A percentile compares a stretch with the other conserved stretches of the same genome.
phyloP scores from a whole-genome alignment of 345 rosid genomes.

The Bretschneidera sinensis region DNA sequence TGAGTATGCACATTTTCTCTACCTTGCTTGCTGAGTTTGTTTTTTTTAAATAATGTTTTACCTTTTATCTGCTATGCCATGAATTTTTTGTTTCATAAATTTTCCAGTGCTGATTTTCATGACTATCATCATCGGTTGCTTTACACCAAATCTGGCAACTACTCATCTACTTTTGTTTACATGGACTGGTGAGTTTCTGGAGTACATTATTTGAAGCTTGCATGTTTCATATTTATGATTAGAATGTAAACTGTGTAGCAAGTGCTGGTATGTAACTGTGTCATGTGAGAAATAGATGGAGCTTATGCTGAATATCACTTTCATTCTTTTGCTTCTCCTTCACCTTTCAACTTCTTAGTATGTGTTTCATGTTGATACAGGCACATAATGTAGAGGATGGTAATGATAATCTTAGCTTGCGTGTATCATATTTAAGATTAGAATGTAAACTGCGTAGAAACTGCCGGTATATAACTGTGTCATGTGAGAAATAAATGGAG shows the following conservation, averaged over 20 bases:
- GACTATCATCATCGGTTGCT: constrained; percentile 96
- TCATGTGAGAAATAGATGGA: background rate
- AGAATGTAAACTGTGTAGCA: constrained; percentile 1
- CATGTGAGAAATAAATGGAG: background rate
- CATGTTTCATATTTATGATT: background rate
- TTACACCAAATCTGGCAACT: constrained; percentile 96
- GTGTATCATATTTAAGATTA: background rate
- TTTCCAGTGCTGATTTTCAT: constrained; percentile 90
- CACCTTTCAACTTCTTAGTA: background rate
- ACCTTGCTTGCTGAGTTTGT: background rate
- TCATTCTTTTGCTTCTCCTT: background rate
- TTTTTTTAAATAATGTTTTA: background rate
- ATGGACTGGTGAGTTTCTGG: constrained; percentile 83
- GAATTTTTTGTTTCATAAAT: constrained; percentile 6
- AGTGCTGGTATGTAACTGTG: background rate
- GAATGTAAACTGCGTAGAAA: constrained; percentile 1
- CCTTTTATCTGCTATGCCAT: constrained; percentile 7
- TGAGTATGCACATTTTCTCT: constrained; percentile 30
- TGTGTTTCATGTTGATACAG: background rate
- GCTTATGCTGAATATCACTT: background rate
- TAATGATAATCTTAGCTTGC: too few relatives aligned
- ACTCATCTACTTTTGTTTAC: constrained; percentile 85
- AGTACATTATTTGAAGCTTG: background rate
- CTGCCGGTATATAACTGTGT: background rate
- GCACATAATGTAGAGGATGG: too few relatives aligned